phyloP scores from a whole-genome alignment of 192 early-diverging fungal species.

The Phycomyces nitens region DNA sequence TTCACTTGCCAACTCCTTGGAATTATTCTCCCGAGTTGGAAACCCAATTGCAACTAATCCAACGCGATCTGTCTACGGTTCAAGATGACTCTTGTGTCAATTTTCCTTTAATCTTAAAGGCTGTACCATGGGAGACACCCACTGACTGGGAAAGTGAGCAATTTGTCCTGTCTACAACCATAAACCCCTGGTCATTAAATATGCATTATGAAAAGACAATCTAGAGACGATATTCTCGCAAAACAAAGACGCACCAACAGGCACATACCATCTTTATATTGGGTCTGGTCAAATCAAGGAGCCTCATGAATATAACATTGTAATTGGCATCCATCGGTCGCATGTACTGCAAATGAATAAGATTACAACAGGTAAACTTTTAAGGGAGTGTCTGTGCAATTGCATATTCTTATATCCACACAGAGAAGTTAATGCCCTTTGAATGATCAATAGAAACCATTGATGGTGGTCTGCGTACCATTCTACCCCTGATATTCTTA shows the following conservation, averaged over 20 bases:
- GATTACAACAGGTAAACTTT: background rate
- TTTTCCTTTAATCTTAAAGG: slow-evolving; percentile 23
- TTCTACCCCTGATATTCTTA: slow-evolving; percentile 24
- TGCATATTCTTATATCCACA: too few species aligned
- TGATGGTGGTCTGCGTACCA: slow-evolving; percentile 9
- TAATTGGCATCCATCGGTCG: background rate
- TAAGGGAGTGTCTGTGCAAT: too few species aligned
- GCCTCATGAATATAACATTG: background rate
- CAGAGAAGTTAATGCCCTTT: too few species aligned
- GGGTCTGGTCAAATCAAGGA: background rate
- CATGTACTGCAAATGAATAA: slow-evolving; percentile 3
- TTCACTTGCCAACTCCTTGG: slow-evolving; percentile 15
- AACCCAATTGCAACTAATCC: slow-evolving; percentile 2
- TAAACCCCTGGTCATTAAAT: background rate
- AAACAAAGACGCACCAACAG: background rate
- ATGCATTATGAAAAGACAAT: background rate
- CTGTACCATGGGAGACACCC: slow-evolving; percentile 8
- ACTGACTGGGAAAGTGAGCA: background rate
- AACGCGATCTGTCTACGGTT: background rate
- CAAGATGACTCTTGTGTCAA: slow-evolving; percentile 5
- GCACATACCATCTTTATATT: background rate
- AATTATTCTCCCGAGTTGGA: background rate
- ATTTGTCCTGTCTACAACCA: background rate
- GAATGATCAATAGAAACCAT: slow-evolving; percentile 12
- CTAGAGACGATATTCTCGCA: background rate